Evolutionary conservation across 2,329 filamentous ascomycete genomes (phyloP).

Genomic region (Apiospora aurea): DNA sequence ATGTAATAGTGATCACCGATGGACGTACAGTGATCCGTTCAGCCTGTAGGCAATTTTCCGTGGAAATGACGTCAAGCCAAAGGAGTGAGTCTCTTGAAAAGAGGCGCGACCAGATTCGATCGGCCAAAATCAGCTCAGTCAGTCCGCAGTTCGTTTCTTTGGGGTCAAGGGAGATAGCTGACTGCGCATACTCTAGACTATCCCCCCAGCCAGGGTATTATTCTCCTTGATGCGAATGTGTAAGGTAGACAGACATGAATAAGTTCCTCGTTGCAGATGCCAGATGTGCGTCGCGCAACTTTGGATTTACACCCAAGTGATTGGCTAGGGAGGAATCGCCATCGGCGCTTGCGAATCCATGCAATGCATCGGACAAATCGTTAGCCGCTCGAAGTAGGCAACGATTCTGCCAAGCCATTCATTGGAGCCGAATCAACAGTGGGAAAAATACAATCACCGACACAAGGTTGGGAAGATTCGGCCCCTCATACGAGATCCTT

Average conservation of each 20-base stretch:
- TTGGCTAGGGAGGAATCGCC: neutral
- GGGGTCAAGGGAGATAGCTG: neutral
- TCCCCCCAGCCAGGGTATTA: no score
- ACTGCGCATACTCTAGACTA: neutral
- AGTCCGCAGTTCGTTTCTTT: neutral
- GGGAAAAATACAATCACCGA: neutral
- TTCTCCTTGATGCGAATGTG: neutral
- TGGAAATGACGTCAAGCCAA: neutral
- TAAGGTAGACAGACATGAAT: neutral
- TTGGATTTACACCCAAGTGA: neutral
- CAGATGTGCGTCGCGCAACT: neutral
- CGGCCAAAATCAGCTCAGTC: neutral
- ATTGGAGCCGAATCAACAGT: no score
- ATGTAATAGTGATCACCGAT: neutral
- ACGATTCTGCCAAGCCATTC: neutral
- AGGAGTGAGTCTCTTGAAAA: neutral
- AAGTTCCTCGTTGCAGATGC: neutral
- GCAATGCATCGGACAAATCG: neutral
- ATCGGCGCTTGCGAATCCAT: neutral
- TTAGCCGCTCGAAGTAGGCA: conserved; percentile 4
- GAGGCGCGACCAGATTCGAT: neutral
- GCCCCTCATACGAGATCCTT: neutral
- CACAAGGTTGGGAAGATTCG: neutral
- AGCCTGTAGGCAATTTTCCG: neutral
- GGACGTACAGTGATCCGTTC: neutral